These are phyloP conservation scores for Tinospora cordifolia DNA, from an alignment of 164 flowering plant species.

Conservation along the genomic window DNA sequence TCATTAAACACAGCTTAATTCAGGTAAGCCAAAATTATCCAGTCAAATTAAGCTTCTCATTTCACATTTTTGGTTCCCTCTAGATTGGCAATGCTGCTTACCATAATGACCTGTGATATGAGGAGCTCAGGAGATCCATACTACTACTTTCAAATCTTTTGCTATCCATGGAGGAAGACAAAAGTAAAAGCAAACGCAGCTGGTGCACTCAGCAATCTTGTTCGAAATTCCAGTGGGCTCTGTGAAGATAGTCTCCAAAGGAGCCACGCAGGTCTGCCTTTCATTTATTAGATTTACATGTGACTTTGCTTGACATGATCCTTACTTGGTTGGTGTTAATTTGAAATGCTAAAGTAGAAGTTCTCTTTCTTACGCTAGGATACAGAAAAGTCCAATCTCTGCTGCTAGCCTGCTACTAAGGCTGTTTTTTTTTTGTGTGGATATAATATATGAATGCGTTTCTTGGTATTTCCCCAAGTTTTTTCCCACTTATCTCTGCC, in stretches of 20 bases:
- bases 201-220: conserved; percentile 93
- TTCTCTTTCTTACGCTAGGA: not conserved
- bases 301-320: not conserved
- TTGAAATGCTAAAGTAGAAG: not conserved
- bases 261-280: conserved; percentile 75
- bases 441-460: not conserved
- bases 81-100: conserved; percentile 99
- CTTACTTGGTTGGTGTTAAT: not conserved
- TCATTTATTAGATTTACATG: not conserved
- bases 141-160: conserved; percentile 65
- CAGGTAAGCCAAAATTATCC: not conserved
- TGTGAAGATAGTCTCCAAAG: conserved; percentile 84
- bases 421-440: not conserved
- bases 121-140: conserved; percentile 79
- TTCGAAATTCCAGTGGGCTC: conserved; percentile 81
- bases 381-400: not conserved
- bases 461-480: not conserved
- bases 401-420: not conserved
- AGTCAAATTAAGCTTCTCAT: not conserved
- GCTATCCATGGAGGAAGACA: conserved; percentile 77
- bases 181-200: conserved; percentile 97
- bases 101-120: conserved; percentile 75
- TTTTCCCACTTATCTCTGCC: not conserved
- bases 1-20: not conserved
- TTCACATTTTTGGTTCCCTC: conserved; percentile 13